These are phyloP conservation scores for Handroanthus guayacan DNA, from an alignment of 257 asterid genomes.

Conservation along the genomic window DNA sequence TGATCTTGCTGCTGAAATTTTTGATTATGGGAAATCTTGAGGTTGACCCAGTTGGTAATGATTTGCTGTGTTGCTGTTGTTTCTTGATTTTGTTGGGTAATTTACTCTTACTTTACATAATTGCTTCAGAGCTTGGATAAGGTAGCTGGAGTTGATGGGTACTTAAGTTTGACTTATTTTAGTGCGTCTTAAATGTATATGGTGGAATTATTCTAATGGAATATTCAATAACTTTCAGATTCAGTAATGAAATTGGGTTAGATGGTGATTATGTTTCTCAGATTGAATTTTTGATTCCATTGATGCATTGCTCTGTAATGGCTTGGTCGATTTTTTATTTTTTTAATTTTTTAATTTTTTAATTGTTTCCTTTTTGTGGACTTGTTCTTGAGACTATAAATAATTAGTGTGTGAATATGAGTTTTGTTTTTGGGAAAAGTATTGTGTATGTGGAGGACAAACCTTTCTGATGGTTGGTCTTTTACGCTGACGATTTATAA, in stretches of 20 bases:
- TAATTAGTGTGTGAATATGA: neutral
- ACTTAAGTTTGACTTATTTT: neutral
- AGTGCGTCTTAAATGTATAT: neutral
- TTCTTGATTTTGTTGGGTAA: conserved; percentile 11
- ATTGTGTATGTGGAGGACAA: neutral
- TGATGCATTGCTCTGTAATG: conserved; percentile 2
- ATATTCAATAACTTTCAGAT: neutral
- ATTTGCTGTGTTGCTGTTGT: neutral
- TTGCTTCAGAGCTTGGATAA: neutral
- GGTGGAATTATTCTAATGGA: conserved; percentile 2
- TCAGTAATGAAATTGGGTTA: neutral
- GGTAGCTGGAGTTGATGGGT: neutral
- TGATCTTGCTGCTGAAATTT: conserved; percentile 14
- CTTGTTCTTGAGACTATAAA: neutral
- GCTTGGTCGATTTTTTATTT: neutral
- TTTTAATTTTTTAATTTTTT: no score
- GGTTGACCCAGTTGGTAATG: neutral
- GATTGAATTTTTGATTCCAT: neutral
- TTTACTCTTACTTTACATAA: neutral
- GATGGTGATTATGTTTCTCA: neutral
- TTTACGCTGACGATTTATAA: neutral
- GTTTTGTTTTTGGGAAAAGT: neutral
- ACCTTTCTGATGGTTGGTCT: neutral
- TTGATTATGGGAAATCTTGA: neutral
- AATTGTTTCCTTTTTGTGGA: neutral